These are phyloP conservation scores for Trifolium dubium DNA, from an alignment of 306 rosid species.

Conservation along the genomic window DNA sequence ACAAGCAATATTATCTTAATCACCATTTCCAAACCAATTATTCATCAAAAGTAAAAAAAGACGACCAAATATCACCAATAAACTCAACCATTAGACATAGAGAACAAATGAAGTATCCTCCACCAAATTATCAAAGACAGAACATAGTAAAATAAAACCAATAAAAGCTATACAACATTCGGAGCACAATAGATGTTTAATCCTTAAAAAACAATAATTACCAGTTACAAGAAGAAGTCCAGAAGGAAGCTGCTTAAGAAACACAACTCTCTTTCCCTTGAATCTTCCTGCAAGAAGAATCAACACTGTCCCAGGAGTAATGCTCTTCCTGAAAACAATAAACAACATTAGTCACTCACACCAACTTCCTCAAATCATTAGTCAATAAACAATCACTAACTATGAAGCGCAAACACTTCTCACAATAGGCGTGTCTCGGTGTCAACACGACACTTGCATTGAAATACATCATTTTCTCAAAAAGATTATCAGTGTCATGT, in stretches of 20 bases:
- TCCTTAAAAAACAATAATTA: conserved; percentile 3
- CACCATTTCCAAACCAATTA: not conserved
- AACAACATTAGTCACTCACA: too few relatives aligned
- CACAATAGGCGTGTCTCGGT: too few relatives aligned
- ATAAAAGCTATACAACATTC: too few relatives aligned
- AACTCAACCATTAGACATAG: not conserved
- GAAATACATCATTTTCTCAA: too few relatives aligned
- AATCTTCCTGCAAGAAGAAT: conserved; percentile 73
- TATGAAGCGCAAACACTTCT: too few relatives aligned
- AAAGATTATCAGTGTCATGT: too few relatives aligned
- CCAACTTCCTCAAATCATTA: too few relatives aligned
- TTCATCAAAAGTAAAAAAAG: not conserved
- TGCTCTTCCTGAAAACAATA: conserved; percentile 51
- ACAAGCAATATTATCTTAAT: too few relatives aligned
- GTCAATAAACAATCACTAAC: too few relatives aligned
- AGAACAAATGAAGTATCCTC: not conserved
- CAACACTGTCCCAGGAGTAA: conserved; percentile 68
- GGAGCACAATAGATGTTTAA: too few relatives aligned
- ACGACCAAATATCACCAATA: not conserved
- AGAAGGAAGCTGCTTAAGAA: conserved; percentile 49
- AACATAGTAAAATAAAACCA: not conserved
- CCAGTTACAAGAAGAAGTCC: conserved; percentile 74
- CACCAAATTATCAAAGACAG: not conserved
- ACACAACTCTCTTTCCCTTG: conserved; percentile 74
- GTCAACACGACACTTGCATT: too few relatives aligned